These are phyloP conservation scores for Nephelium lappaceum DNA, from an alignment of 345 rosid species.

Conservation along the genomic window DNA sequence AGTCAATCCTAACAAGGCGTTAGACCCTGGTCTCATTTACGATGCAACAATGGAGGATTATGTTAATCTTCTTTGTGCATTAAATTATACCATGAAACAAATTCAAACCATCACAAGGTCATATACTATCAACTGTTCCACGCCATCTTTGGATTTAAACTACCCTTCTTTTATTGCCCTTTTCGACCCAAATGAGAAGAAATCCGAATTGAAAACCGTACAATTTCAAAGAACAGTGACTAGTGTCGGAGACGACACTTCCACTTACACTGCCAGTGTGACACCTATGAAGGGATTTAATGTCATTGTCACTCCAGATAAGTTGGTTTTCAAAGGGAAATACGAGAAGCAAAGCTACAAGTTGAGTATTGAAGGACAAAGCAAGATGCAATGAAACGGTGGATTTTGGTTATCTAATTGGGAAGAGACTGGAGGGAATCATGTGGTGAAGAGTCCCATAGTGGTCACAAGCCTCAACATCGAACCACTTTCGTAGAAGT, in stretches of 20 bases:
- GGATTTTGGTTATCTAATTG: conserved; percentile 49
- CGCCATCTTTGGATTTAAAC: conserved; percentile 49
- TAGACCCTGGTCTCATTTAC: conserved; percentile 60
- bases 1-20: conserved; percentile 53
- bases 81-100: conserved; percentile 46
- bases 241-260: conserved; percentile 41
- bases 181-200: conserved; percentile 17
- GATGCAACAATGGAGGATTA: conserved; percentile 47
- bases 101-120: conserved; percentile 50
- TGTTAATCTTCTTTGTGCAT: conserved; percentile 45
- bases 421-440: conserved; percentile 40
- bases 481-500: neutral
- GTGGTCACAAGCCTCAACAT: conserved; percentile 30
- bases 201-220: neutral
- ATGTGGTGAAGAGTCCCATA: conserved; percentile 55
- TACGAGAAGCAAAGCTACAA: conserved; percentile 45
- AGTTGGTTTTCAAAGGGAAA: conserved; percentile 45
- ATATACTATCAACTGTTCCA: conserved; percentile 39
- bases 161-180: conserved; percentile 63
- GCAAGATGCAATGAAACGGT: conserved; percentile 9
- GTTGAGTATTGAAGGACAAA: conserved; percentile 42
- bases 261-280: conserved; percentile 39
- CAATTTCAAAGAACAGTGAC: conserved; percentile 56
- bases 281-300: conserved; percentile 35
- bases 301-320: conserved; percentile 38